Evolutionary conservation across 106 monocot species (phyloP), one percentile per base, ranked within the genome.

Genomic region (Platanthera guangdongensis): DNA sequence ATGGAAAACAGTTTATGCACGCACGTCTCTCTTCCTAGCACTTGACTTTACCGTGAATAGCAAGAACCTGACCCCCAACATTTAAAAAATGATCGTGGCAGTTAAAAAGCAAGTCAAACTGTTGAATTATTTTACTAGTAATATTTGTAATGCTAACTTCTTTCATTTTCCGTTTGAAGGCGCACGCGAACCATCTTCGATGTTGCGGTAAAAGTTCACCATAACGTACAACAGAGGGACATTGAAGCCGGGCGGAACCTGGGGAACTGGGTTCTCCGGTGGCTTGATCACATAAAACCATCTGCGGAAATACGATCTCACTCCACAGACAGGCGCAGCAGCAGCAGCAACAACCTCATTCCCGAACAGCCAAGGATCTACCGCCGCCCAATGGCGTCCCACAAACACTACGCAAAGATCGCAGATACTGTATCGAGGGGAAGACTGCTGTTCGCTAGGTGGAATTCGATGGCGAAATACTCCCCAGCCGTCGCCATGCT

Each of bases 271-370:
- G 89, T 93, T 67, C 88, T 96, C 45, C 84, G 93, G 7, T 93
- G 82, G 84, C 91, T 96, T 10, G 89, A 96, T 73, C 85, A 78
- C 71, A 80, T 88, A 80, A 96, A 93, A 76, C 93, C 96, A 28
- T 85, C 96, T 25, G 96, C 93, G 32, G 79, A 93, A 79, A 93
- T 96, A 39, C 78, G 87, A 0, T 57, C 81, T 51, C 65, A 67
- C 57, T 57, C 47, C 0, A 16, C 14, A 10, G 19, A 12, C 51
- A 25, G 57, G 68, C 19, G 75, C 76, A 72, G n/a, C 62, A 39
- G 39, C 39, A 39, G 39, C 3, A 39, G 39, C 39, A 69, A 22
- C 46, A 73, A 48, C 18, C 50, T 49, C 51, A 28, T 78, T 5
- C 45, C 75, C 67, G 84, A 69, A 62, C 59, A 49, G 45, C 11